Conservation (phyloP, 805 yeast genomes). For the Kodamaea leandrae region DNA sequence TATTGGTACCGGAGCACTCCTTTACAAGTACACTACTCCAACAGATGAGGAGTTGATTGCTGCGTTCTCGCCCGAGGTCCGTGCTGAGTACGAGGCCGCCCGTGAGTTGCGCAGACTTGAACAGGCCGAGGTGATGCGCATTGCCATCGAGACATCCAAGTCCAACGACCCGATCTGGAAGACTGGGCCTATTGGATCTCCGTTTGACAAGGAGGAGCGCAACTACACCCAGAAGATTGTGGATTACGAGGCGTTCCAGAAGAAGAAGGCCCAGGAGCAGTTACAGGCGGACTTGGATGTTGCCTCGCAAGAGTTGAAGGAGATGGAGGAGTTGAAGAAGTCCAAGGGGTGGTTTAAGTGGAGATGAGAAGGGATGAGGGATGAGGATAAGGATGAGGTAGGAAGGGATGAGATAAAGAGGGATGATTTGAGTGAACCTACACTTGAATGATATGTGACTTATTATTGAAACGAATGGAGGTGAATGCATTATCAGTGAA, state of each 20-base stretch:
- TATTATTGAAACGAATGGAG: too few species aligned
- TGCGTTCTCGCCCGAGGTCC: conserved; percentile 76
- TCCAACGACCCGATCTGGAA: conserved; percentile 82
- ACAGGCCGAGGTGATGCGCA: conserved; percentile 66
- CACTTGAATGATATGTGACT: too few species aligned
- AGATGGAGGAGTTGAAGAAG: conserved; percentile 26
- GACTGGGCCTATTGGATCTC: conserved; percentile 66
- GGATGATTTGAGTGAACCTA: background rate
- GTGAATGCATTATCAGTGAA: too few species aligned
- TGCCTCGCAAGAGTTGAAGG: conserved; percentile 29
- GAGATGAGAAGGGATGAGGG: background rate
- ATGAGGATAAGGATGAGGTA: too few species aligned
- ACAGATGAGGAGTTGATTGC: conserved; percentile 77
- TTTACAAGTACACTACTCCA: conserved; percentile 76
- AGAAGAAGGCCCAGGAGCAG: conserved; percentile 42
- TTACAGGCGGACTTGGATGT: conserved; percentile 35
- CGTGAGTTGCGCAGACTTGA: conserved; percentile 61
- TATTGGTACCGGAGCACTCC: conserved; percentile 67
- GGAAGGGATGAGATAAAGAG: background rate
- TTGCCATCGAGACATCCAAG: conserved; percentile 59
- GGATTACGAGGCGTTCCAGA: conserved; percentile 47
- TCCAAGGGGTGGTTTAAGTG: conserved; percentile 19
- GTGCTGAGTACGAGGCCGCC: conserved; percentile 69
- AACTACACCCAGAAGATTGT: conserved; percentile 34
- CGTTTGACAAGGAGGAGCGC: conserved; percentile 55